Percentiles rank a stretch among this genome's conserved stretches.
Conservation (phyloP, 805 yeast species). For the Hanseniaspora lachancei region DNA sequence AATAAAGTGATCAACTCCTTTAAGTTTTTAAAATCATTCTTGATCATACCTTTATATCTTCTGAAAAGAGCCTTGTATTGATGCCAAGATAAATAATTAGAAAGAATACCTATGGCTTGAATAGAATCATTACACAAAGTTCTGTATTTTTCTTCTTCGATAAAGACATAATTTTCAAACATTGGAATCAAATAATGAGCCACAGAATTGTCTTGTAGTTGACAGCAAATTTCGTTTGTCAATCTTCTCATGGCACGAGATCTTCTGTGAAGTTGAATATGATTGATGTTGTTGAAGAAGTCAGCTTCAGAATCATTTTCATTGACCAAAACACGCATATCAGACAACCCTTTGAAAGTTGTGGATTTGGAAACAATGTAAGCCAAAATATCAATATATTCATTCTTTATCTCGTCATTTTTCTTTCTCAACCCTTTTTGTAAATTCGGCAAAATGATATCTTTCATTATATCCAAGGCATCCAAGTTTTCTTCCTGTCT, state of each 20-base stretch:
- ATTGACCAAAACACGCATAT: constrained; percentile 50
- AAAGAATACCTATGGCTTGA: constrained; percentile 44
- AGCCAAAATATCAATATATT: constrained; percentile 52
- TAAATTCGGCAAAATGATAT: constrained; percentile 49
- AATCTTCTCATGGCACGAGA: constrained; percentile 68
- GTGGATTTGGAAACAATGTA: constrained; percentile 42
- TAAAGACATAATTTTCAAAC: constrained; percentile 62
- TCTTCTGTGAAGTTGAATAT: constrained; percentile 75
- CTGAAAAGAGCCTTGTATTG: constrained; percentile 66
- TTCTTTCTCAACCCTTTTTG: constrained; percentile 50
- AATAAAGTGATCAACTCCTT: constrained; percentile 48
- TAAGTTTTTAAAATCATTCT: constrained; percentile 36
- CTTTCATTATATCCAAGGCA: constrained; percentile 33
- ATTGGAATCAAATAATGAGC: constrained; percentile 76
- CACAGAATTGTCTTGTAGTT: constrained; percentile 44
- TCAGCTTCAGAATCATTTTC: constrained; percentile 72
- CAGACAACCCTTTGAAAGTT: constrained; percentile 40
- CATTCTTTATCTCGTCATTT: constrained; percentile 54
- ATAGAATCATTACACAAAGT: constrained; percentile 56
- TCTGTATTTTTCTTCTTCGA: constrained; percentile 44
- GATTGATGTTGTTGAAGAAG: constrained; percentile 62
- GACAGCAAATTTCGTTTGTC: constrained; percentile 31
- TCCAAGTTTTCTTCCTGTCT: constrained; percentile 21
- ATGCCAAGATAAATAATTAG: constrained; percentile 53
- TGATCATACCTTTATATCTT: constrained; percentile 46